Evolutionary conservation across 192 early-diverging fungal genomes (phyloP), one percentile per base, ranked within the genome.

Genomic region (Coemansia javaensis): DNA sequence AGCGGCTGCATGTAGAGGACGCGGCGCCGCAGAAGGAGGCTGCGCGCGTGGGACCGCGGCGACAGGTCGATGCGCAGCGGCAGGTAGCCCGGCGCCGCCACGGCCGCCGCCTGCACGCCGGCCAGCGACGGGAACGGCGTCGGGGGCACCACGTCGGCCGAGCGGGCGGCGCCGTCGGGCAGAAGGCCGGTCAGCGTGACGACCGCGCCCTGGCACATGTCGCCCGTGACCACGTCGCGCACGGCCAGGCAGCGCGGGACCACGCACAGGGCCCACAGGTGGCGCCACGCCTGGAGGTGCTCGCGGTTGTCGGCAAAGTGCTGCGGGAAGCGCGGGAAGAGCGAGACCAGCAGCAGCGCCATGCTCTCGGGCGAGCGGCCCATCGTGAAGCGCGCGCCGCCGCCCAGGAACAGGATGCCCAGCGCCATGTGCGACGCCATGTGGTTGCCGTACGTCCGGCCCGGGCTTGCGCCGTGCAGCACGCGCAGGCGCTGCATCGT

Each of bases 401-500:
- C 64, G 9, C 70, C 70, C 14, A 74, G 21, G 25, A 74, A 62
- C 30, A 74, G 37, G 25, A 74, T 34, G 13, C 70, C 70, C 7
- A 74, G 50, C 13, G 70, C 63, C 59, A 67, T 53, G 30, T 74
- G 63, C 44, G 55, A 50, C 9, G 70, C 70, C 63, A 74, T 62
- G 45, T 74, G 70, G 40, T 58, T 63, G 25, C 70, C 70, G 34
- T 74, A 74, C 10, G 64, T 34, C n/a, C 53, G 44, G 10, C 40
- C 32, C 9, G 45, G 20, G 17, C 39, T 74, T 8, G 44, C 47
- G 10, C 64, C 63, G 40, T 85, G 78, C 12, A 86, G 45, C 16
- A 47, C 52, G 7, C 82, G 75, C 16, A 94, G 50, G 15, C 84
- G 48, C 31, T 71, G 53, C 30, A 89, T 64, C 4, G 83, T 58